Evolutionary conservation across 2,329 filamentous ascomycete genomes (phyloP).

Genomic region (Mycosphaerelloides madeirae): DNA sequence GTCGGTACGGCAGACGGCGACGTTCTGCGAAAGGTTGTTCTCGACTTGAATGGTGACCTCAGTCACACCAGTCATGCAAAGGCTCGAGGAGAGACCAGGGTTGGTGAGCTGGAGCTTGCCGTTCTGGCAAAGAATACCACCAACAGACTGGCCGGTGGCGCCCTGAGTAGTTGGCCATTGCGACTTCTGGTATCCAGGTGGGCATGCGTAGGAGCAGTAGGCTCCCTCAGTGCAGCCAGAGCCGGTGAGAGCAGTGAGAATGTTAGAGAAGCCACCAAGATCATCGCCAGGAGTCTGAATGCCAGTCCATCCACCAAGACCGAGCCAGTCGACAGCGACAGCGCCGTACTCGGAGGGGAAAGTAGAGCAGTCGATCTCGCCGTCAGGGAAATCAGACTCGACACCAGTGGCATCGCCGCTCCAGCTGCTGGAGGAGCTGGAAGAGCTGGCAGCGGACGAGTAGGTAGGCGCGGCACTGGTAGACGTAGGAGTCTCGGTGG

Average conservation of each 20-base stretch:
- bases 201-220: constrained; percentile 92
- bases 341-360: constrained; percentile 84
- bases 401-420: constrained; percentile 49
- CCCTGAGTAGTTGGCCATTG: constrained; percentile 85
- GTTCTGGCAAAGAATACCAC: constrained; percentile 76
- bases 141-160: constrained; percentile 73
- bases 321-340: constrained; percentile 62
- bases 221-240: constrained; percentile 56
- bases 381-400: constrained; percentile 68
- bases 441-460: constrained; percentile 5
- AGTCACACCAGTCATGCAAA: constrained; percentile 70
- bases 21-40: constrained; percentile 65
- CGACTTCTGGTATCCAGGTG: constrained; percentile 83
- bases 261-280: constrained; percentile 42
- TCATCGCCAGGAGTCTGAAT: constrained; percentile 53
- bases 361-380: constrained; percentile 61
- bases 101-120: constrained; percentile 78
- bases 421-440: constrained; percentile 4
- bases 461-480: constrained; percentile 1
- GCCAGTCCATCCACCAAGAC: constrained; percentile 71
- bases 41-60: constrained; percentile 61
- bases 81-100: constrained; percentile 54
- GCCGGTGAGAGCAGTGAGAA: constrained; percentile 64
- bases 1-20: constrained; percentile 86
- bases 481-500: not conserved